These are phyloP conservation scores for Fusarium sp. DNA, from an alignment of 2,329 filamentous ascomycete species.

Conservation along the genomic window DNA sequence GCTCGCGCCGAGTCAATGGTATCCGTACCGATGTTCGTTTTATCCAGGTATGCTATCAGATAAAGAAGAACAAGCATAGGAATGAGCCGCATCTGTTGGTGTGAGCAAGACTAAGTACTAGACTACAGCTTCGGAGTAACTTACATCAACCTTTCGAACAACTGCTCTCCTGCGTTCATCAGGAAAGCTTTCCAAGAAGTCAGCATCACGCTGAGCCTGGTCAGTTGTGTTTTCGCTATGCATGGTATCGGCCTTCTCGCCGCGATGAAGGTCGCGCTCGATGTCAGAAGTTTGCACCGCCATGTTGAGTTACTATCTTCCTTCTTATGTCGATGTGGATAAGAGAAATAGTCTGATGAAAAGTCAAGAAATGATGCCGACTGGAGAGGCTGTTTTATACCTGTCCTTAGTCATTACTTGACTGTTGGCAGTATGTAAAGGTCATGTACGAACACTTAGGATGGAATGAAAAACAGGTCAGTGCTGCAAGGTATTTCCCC, in stretches of 20 bases:
- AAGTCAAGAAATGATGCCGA: neutral
- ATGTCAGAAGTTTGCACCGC: conserved; percentile 38
- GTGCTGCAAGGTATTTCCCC: conserved; percentile 9
- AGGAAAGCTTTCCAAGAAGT: conserved; percentile 14
- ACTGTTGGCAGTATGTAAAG: neutral
- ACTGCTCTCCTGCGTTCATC: conserved; percentile 4
- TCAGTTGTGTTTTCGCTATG: conserved; percentile 40
- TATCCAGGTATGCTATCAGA: conserved; percentile 21
- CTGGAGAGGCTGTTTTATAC: conserved; percentile 1
- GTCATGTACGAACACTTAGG: too few species aligned
- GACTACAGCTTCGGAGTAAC: accelerated
- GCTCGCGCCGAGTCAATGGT: accelerated
- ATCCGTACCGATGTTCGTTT: conserved; percentile 11
- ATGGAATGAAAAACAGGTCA: neutral
- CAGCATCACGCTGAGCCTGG: neutral
- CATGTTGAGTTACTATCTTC: conserved; percentile 24
- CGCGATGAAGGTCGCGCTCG: conserved; percentile 37
- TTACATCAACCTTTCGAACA: conserved; percentile 24
- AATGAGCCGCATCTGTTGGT: conserved; percentile 7
- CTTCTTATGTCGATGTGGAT: neutral
- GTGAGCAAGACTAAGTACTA: neutral
- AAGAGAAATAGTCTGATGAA: neutral
- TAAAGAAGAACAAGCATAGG: conserved; percentile 26
- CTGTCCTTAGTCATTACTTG: neutral
- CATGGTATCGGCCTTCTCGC: conserved; percentile 43